Evolutionary conservation across 768 basidiomycete species (phyloP).

Genomic region (Russula sp.): DNA sequence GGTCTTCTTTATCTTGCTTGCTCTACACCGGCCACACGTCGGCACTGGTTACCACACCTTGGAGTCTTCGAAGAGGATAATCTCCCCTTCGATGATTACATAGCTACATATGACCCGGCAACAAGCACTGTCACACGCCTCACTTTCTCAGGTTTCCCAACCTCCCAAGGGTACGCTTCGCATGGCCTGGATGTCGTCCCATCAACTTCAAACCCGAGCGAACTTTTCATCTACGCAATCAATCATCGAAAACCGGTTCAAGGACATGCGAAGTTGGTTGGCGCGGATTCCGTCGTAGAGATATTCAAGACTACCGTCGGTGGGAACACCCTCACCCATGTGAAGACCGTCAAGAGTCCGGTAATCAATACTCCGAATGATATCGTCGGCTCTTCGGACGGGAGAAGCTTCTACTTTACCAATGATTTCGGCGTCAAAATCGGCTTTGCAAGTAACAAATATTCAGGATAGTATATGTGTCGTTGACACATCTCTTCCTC

Average conservation of each 20-base stretch:
- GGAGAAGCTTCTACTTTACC: constrained; percentile 59
- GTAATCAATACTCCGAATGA: constrained; percentile 64
- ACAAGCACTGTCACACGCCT: constrained; percentile 42
- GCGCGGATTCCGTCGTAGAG: constrained; percentile 69
- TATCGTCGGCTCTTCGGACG: constrained; percentile 56
- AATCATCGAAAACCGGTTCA: constrained; percentile 55
- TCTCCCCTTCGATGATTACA: constrained; percentile 41
- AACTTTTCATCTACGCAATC: constrained; percentile 60
- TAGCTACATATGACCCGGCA: constrained; percentile 51
- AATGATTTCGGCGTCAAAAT: constrained; percentile 56
- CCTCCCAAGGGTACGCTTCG: constrained; percentile 39
- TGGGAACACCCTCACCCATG: constrained; percentile 38
- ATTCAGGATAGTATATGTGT: neutral
- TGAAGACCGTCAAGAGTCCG: constrained; percentile 51
- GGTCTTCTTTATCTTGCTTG: constrained; percentile 60
- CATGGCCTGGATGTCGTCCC: constrained; percentile 68
- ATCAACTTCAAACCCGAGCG: constrained; percentile 38
- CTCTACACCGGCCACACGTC: constrained; percentile 41
- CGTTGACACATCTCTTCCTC: neutral
- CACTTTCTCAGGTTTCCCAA: constrained; percentile 25
- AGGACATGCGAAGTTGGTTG: constrained; percentile 35
- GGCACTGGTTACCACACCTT: constrained; percentile 45
- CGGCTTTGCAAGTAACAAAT: constrained; percentile 38
- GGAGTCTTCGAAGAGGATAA: constrained; percentile 31
- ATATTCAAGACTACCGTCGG: constrained; percentile 52